Evolutionary conservation across 2,329 filamentous ascomycete species (phyloP).

Genomic region (Aureobasidium uvarum): DNA sequence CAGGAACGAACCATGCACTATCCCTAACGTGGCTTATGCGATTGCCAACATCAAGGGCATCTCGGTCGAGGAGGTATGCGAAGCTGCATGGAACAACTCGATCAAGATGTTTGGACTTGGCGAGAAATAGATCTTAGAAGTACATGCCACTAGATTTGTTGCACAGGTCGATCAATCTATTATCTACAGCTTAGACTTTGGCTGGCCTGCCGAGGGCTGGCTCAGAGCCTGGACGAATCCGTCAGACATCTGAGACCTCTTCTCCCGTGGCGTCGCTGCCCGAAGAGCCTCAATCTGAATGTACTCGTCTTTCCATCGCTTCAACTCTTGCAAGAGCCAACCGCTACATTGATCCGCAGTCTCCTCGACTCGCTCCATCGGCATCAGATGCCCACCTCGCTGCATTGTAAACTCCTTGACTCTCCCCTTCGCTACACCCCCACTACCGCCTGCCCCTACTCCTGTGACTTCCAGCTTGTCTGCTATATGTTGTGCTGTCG

Average conservation of each 20-base stretch:
- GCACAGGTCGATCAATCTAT: background rate
- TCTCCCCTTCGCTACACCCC: constrained; percentile 61
- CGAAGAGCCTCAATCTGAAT: constrained; percentile 27
- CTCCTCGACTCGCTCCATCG: constrained; percentile 71
- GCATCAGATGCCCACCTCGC: constrained; percentile 72
- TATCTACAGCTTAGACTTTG: constrained; percentile 27
- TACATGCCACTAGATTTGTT: background rate
- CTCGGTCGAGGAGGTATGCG: constrained; percentile 75
- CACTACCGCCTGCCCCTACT: constrained; percentile 63
- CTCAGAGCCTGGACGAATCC: constrained; percentile 30
- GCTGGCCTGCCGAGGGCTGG: constrained; percentile 29
- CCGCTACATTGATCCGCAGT: constrained; percentile 56
- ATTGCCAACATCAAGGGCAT: constrained; percentile 84
- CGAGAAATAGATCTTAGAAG: constrained; percentile 36
- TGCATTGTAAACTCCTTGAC: constrained; percentile 66
- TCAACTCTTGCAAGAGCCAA: constrained; percentile 41
- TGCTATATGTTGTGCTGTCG: constrained; percentile 50
- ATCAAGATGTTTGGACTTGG: constrained; percentile 74
- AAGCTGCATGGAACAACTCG: constrained; percentile 82
- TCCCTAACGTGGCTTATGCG: constrained; percentile 81
- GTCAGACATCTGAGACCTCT: constrained; percentile 36
- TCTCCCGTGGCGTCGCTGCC: constrained; percentile 27
- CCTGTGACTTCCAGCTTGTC: constrained; percentile 66
- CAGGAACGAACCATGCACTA: constrained; percentile 86
- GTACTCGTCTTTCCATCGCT: constrained; percentile 38